These are phyloP conservation scores for Ananas comosus DNA, from an alignment of 176 grass and related monocot genomes.

Conservation along the genomic window DNA sequence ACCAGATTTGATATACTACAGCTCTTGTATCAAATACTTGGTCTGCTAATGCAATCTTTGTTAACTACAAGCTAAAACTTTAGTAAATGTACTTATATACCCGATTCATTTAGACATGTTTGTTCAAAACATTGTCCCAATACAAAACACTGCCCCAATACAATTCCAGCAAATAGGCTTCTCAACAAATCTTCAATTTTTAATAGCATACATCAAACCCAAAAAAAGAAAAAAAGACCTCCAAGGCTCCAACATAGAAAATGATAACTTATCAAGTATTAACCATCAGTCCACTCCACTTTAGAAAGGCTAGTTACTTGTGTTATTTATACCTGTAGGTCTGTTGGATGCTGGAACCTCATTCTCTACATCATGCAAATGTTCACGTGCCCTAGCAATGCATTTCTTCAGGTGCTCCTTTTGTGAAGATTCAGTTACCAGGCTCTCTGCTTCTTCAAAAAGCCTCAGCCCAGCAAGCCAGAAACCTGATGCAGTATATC, in stretches of 20 bases:
- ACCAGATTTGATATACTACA: too few relatives aligned
- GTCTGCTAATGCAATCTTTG: too few relatives aligned
- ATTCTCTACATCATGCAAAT: slow-evolving; percentile 59
- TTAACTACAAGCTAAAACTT: too few relatives aligned
- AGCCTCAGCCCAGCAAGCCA: slow-evolving; percentile 77
- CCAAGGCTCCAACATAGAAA: neutral
- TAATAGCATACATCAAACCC: neutral
- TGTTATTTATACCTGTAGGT: slow-evolving; percentile 48
- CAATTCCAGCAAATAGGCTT: neutral
- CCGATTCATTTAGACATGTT: too few relatives aligned
- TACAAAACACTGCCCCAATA: too few relatives aligned
- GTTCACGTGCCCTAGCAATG: slow-evolving; percentile 56
- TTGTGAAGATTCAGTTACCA: slow-evolving; percentile 41
- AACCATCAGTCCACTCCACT: neutral
- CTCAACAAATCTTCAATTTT: neutral
- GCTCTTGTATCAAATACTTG: too few relatives aligned
- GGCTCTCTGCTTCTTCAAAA: slow-evolving; percentile 53
- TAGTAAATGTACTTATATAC: too few relatives aligned
- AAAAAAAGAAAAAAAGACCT: neutral
- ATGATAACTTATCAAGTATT: neutral
- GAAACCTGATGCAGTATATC: slow-evolving; percentile 83
- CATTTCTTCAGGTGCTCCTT: slow-evolving; percentile 62
- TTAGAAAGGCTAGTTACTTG: slow-evolving; percentile 5
- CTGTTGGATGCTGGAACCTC: slow-evolving; percentile 44
- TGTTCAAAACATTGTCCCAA: too few relatives aligned